These are phyloP conservation scores for Salix dunnii DNA, from an alignment of 345 rosid species.

Conservation along the genomic window DNA sequence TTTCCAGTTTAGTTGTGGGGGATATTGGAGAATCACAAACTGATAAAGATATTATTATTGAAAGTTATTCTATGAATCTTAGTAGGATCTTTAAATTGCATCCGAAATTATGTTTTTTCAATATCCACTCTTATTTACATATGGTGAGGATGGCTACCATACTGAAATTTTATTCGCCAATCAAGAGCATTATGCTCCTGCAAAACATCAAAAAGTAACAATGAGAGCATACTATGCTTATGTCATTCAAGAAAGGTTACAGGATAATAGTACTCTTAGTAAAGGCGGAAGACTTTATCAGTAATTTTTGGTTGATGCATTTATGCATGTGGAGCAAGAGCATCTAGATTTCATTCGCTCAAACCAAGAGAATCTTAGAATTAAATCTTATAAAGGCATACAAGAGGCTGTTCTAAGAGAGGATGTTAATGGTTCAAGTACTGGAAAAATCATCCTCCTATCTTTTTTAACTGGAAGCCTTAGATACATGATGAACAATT, in stretches of 20 bases:
- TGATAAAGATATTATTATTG: background rate
- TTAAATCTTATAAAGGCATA: background rate
- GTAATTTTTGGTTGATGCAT: background rate
- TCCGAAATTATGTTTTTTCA: background rate
- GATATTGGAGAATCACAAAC: background rate
- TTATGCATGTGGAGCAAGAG: background rate
- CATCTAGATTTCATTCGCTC: background rate
- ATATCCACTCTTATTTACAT: background rate
- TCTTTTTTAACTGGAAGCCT: background rate
- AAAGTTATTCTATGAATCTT: accelerated
- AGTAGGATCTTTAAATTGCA: background rate
- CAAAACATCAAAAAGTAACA: background rate
- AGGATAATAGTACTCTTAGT: accelerated
- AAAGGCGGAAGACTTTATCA: background rate
- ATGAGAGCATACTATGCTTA: background rate
- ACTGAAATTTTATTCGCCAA: background rate
- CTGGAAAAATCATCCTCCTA: background rate
- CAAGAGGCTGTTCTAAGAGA: background rate
- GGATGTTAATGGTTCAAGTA: background rate
- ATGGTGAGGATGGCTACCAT: background rate
- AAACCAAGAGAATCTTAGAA: background rate
- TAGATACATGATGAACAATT: background rate
- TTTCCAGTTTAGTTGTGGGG: background rate
- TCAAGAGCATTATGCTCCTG: background rate
- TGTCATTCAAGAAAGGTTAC: background rate